Percentiles rank a stretch among this genome's conserved stretches.
These are phyloP conservation scores for Solanum aculeatissimum DNA, from an alignment of 305 asterid genomes.

Conservation along the genomic window DNA sequence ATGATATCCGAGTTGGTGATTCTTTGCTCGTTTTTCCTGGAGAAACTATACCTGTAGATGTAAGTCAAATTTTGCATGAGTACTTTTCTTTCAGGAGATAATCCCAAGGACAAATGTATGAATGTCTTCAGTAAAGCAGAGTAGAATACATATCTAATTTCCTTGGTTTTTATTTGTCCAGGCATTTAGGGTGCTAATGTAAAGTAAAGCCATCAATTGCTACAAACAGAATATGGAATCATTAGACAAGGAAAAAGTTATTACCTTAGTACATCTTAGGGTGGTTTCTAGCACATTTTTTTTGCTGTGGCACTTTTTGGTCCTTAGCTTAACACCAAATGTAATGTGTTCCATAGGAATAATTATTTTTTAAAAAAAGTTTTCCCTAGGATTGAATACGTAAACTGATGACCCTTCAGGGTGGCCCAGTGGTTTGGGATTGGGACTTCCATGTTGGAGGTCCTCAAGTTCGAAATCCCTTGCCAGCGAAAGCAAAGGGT, in stretches of 20 bases:
- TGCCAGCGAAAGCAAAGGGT: too few relatives aligned
- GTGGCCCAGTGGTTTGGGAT: too few relatives aligned
- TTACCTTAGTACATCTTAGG: background rate
- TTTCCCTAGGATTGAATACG: background rate
- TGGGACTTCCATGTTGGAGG: too few relatives aligned
- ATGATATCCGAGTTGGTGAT: constrained; percentile 81
- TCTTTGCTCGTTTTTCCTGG: constrained; percentile 89
- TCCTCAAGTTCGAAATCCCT: too few relatives aligned
- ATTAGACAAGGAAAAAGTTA: background rate
- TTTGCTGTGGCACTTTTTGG: background rate
- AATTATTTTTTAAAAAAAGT: background rate
- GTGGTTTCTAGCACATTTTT: background rate
- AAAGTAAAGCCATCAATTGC: background rate
- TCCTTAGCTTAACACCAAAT: background rate
- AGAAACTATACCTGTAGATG: constrained; percentile 96
- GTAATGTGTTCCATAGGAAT: background rate
- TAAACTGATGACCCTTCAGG: too few relatives aligned
- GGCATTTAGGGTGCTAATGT: background rate
- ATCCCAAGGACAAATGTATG: background rate
- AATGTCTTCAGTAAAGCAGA: background rate
- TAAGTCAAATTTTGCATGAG: constrained; percentile 25
- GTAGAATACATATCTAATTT: background rate
- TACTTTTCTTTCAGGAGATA: background rate
- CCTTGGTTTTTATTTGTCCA: background rate
- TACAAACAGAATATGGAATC: background rate